phyloP scores from a whole-genome alignment of 805 yeast genomes.

The Saccharomyces eubayanus region DNA sequence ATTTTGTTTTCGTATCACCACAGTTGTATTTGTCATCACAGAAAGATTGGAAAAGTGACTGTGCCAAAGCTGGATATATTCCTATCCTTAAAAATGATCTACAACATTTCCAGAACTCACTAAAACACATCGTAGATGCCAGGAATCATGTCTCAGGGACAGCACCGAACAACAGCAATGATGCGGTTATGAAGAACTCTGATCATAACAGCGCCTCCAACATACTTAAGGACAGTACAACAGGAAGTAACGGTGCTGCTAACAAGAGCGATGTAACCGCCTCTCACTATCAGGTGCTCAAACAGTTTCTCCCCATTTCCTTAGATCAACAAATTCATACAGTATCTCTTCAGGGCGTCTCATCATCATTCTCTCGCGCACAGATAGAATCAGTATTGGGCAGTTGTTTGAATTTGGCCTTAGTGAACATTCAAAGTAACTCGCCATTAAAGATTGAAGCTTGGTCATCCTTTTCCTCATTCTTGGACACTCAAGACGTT shows the following conservation, averaged over 20 bases:
- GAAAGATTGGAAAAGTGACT: constrained; percentile 15
- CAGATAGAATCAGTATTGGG: constrained; percentile 10
- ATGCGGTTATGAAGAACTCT: neutral
- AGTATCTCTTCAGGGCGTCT: constrained; percentile 14
- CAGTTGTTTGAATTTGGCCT: neutral
- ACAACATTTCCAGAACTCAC: neutral
- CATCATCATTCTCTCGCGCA: constrained; percentile 7
- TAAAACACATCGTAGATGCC: neutral
- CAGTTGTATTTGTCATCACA: constrained; percentile 15
- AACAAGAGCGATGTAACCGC: neutral
- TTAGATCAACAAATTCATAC: constrained; percentile 22
- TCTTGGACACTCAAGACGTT: constrained; percentile 12
- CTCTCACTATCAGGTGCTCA: constrained; percentile 11
- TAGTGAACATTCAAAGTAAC: neutral
- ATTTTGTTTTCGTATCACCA: constrained; percentile 24
- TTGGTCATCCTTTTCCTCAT: constrained; percentile 12
- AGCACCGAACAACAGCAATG: neutral
- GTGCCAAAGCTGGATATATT: constrained; percentile 13
- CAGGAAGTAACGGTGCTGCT: neutral
- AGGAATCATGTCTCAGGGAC: neutral
- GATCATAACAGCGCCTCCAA: neutral
- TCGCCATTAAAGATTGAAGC: constrained; percentile 1
- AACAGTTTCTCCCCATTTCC: constrained; percentile 23
- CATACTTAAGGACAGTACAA: neutral
- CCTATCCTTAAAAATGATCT: constrained; percentile 15